Evolutionary conservation across 2,329 filamentous ascomycete genomes (phyloP).

Genomic region (Paradendryphiella salina): DNA sequence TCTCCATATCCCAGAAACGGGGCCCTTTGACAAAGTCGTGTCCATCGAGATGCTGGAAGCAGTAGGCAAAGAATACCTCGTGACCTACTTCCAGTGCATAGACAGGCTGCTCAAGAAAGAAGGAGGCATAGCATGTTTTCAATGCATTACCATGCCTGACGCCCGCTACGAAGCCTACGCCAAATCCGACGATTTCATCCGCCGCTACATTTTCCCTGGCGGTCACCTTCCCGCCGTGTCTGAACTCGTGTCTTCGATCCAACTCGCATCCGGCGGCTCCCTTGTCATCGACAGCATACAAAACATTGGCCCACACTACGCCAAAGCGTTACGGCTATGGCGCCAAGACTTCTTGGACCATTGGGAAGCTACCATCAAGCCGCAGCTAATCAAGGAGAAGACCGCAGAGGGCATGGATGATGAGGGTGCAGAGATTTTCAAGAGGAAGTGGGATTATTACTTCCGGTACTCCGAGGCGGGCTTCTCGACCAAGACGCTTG

Average conservation of each 20-base stretch:
- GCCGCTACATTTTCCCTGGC: constrained; percentile 78
- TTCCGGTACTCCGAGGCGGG: constrained; percentile 76
- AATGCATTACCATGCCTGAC: constrained; percentile 78
- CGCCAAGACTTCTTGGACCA: constrained; percentile 65
- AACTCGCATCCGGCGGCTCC: constrained; percentile 61
- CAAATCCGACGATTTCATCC: constrained; percentile 72
- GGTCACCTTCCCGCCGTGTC: constrained; percentile 70
- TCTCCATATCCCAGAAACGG: constrained; percentile 55
- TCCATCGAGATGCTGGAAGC: constrained; percentile 80
- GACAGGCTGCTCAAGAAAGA: constrained; percentile 66
- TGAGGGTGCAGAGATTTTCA: constrained; percentile 68
- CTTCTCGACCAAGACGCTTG: constrained; percentile 71
- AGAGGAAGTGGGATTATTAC: constrained; percentile 76
- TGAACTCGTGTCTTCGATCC: constrained; percentile 67
- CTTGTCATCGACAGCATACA: constrained; percentile 69
- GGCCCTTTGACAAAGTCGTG: constrained; percentile 69
- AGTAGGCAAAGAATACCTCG: constrained; percentile 68
- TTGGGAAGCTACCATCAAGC: constrained; percentile 64
- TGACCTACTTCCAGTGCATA: constrained; percentile 68
- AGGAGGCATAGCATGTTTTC: constrained; percentile 70
- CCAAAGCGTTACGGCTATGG: constrained; percentile 70
- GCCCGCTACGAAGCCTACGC: constrained; percentile 67
- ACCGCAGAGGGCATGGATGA: constrained; percentile 62
- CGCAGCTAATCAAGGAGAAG: constrained; percentile 63
- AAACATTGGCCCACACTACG: constrained; percentile 75